These are phyloP conservation scores for Allium sativum DNA, from an alignment of 106 monocot species.

Conservation along the genomic window DNA sequence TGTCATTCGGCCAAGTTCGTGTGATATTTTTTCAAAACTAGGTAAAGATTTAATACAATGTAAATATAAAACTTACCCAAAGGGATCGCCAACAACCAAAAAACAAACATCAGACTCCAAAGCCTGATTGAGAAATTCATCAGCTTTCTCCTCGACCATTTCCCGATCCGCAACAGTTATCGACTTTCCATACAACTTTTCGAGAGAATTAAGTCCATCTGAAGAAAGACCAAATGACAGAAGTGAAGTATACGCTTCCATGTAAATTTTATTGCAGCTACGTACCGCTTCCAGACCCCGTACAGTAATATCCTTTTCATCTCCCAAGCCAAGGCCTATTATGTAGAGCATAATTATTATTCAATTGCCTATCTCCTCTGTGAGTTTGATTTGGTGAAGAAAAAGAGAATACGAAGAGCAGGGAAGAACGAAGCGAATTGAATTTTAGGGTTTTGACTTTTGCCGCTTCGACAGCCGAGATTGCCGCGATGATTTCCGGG, in stretches of 20 bases:
- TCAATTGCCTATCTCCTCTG: not conserved
- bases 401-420: not conserved
- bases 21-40: too few relatives aligned
- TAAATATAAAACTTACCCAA: conserved; percentile 34
- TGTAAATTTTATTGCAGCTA: conserved; percentile 45
- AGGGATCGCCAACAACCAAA: conserved; percentile 92
- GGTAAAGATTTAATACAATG: too few relatives aligned
- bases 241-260: conserved; percentile 90
- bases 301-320: conserved; percentile 81
- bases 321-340: conserved; percentile 67
- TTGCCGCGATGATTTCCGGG: too few relatives aligned
- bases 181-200: conserved; percentile 65
- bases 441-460: too few relatives aligned
- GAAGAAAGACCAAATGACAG: conserved; percentile 70
- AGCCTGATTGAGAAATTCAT: conserved; percentile 49
- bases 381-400: too few relatives aligned
- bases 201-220: conserved; percentile 51
- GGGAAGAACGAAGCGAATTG: too few relatives aligned
- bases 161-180: conserved; percentile 71
- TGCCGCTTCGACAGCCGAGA: too few relatives aligned
- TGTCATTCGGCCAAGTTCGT: too few relatives aligned
- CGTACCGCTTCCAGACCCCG: conserved; percentile 63
- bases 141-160: conserved; percentile 86
- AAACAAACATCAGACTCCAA: conserved; percentile 58
- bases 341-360: conserved; percentile 48